Percentiles rank a stretch among this genome's conserved stretches.
Evolutionary conservation across 176 grass and related monocot species (phyloP).

Genomic region (Alloteropsis semialata): DNA sequence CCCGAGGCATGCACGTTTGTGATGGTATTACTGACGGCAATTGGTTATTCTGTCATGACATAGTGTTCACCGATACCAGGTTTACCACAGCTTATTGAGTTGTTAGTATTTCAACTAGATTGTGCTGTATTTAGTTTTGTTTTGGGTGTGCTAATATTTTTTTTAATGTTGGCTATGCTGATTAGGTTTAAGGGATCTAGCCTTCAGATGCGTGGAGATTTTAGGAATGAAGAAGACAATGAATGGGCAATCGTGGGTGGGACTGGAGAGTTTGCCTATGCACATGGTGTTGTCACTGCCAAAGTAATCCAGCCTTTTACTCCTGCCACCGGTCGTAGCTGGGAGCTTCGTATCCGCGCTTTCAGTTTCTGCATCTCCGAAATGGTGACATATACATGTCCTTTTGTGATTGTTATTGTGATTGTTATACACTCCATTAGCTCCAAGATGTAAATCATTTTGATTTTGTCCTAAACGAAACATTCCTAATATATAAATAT

Average conservation of each 20-base stretch:
- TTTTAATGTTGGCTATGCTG: no score
- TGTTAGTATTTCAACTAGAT: no score
- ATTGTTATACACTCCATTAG: background rate
- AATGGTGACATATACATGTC: background rate
- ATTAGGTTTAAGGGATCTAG: background rate
- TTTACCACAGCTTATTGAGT: background rate
- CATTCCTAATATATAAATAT: no score
- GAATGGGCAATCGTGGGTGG: background rate
- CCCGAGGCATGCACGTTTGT: background rate
- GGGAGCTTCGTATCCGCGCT: background rate
- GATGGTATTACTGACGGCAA: background rate
- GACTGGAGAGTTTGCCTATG: background rate
- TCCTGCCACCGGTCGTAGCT: background rate
- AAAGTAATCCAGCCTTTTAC: background rate
- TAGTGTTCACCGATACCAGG: background rate
- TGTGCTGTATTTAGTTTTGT: background rate
- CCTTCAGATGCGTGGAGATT: background rate
- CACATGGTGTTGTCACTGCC: background rate
- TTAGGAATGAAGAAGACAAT: background rate
- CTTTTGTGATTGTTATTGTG: background rate
- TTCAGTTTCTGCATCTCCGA: background rate
- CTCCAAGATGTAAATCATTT: background rate
- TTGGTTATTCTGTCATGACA: background rate
- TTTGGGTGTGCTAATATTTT: no score
- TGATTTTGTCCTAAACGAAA: no score